Evolutionary conservation across 495 filamentous ascomycete species (phyloP), one percentile per base, ranked within the genome.

Genomic region (Penicillium robsamsonii): DNA sequence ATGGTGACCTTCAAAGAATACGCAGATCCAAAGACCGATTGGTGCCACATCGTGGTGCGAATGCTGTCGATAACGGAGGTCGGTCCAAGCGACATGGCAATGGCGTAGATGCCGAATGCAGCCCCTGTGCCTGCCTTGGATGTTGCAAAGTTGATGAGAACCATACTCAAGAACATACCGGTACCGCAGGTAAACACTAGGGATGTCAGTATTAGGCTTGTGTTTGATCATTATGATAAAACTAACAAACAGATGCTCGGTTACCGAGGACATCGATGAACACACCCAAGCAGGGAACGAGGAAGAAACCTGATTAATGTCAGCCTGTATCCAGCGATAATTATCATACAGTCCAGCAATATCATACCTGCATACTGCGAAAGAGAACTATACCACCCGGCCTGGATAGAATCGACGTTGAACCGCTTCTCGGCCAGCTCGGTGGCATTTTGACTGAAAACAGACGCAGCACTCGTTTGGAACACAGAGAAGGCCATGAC

Each of bases 241-340:
- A 76, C 72, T 69, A 61, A 75, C 74, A 51, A 35, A 75, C 63
- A 43, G 68, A 69, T 8, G 72, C 72, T 31, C 76, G 62, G 25
- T 77, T 71, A 3, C 76, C 76, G 11, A 73, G 57, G 18, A 79
- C 38, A 62, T 79, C 76, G 35, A 79, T 71, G 40, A 78, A 79
- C 0, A 78, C 50, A 5, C 76, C 75, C 24, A 77, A 29, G 29
- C 63, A 68, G 4, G 76, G 74, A 10, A 79, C 73, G 2, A 78
- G 54, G 52, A 78, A 72, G 56, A 76, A 77, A 0, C 70, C 68
- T 70, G 27, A 5, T 5, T 2, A 25, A 6, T 37, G 7, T 50
- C 31, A 50, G 31, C 18, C 15, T 25, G 0, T 12, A 15, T 13
- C 12, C 31, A 22, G 7, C 11, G 4, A 37, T 3, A 1, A 6